Conservation (phyloP, 2,329 filamentous ascomycete genomes). For the Cryphonectria radicalis region DNA sequence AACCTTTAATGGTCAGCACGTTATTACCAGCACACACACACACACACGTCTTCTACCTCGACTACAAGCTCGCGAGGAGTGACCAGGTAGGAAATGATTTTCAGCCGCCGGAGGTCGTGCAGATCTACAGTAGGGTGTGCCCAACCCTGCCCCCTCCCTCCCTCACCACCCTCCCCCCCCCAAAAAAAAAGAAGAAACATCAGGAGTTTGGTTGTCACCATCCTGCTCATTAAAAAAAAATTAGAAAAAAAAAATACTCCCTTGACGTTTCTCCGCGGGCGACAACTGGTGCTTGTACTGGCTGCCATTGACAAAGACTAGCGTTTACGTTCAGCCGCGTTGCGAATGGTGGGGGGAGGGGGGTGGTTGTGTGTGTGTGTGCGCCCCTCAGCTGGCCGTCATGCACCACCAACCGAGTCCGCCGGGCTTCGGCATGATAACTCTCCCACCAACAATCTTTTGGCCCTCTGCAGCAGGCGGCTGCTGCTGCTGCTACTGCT, state of each 20-base stretch:
- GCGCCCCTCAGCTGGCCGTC: background rate
- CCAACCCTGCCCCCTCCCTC: background rate
- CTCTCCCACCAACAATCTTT: conserved; percentile 11
- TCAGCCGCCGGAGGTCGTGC: background rate
- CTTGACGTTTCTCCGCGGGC: conserved; percentile 5
- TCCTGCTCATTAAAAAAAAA: background rate
- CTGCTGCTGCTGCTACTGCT: conserved; percentile 13
- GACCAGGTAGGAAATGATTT: background rate
- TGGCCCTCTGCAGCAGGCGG: conserved; percentile 1
- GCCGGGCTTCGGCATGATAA: conserved; percentile 13
- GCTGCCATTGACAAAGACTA: conserved; percentile 13
- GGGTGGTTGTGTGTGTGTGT: background rate
- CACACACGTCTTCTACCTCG: background rate
- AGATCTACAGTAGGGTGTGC: background rate
- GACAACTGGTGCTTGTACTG: conserved; percentile 20
- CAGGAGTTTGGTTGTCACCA: background rate
- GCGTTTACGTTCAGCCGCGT: no score
- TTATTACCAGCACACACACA: background rate
- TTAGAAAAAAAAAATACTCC: background rate
- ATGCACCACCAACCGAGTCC: conserved; percentile 11
- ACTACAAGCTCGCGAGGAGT: background rate
- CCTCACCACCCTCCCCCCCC: no score
- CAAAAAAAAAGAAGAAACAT: background rate
- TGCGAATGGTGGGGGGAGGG: background rate
- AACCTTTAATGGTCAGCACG: background rate